Evolutionary conservation across 805 yeast species (phyloP).

Genomic region (Phaffomyces opuntiae): DNA sequence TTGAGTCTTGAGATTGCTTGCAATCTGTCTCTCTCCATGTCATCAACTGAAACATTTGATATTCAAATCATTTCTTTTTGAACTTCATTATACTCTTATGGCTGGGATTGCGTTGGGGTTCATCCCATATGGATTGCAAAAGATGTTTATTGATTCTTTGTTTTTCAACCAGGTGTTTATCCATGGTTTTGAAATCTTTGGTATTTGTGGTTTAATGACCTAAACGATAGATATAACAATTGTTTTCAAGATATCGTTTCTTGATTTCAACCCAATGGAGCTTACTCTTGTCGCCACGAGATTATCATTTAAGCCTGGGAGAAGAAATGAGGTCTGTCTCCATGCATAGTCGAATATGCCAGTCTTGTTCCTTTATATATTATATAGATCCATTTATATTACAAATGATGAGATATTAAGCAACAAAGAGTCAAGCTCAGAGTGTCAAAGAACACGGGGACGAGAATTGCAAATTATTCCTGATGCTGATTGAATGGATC

Average conservation of each 20-base stretch:
- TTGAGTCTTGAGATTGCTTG: conserved; percentile 13
- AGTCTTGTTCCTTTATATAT: conserved; percentile 27
- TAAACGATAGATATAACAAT: conserved; percentile 75
- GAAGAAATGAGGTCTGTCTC: conserved; percentile 15
- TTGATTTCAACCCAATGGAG: conserved; percentile 67
- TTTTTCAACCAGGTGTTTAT: background rate
- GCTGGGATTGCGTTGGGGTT: background rate
- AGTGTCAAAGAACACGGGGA: conserved; percentile 44
- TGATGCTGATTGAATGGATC: conserved; percentile 6
- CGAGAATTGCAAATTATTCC: conserved; percentile 55
- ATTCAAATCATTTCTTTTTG: too few relatives aligned
- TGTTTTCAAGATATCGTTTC: conserved; percentile 26
- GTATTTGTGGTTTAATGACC: conserved; percentile 49
- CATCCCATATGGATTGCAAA: too few relatives aligned
- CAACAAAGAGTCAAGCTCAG: conserved; percentile 92
- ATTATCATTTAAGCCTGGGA: conserved; percentile 31
- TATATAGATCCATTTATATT: conserved; percentile 5
- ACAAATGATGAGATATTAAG: conserved; percentile 66
- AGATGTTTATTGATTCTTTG: background rate
- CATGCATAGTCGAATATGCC: conserved; percentile 64
- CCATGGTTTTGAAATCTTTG: conserved; percentile 34
- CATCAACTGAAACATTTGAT: too few relatives aligned
- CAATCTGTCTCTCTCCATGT: background rate
- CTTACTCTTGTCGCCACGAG: conserved; percentile 67
- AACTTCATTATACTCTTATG: background rate